Evolutionary conservation across 768 basidiomycete species (phyloP), one percentile per base, ranked within the genome.

Genomic region (Glaciozyma martinii): DNA sequence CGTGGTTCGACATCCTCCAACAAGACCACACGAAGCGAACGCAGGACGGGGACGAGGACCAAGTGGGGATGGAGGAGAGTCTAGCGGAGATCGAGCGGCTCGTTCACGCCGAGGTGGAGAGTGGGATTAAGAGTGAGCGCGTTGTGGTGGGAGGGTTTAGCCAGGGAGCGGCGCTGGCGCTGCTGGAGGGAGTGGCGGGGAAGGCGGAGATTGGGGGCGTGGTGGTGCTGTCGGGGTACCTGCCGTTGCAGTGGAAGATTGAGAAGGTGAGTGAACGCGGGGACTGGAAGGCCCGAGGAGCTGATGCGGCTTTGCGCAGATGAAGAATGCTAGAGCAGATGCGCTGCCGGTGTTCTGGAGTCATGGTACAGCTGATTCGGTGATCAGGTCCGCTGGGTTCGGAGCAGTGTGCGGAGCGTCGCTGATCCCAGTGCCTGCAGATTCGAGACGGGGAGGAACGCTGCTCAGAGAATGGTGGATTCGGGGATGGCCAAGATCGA

Each of bases 171-270:
- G 49, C 49, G 49, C 49, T 50, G 21, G 49, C 49, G n/a, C 12
- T 50, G 23, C n/a, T 50, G 5, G 13, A 25, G 23, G 49, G n/a
- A 1, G n/a, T 25, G n/a, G 27, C 9, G 49, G 19, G 21, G 46
- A 47, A 47, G n/a, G 49, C n/a, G 49, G 27, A 50, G 49, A 15
- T 50, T 25, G 49, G 49, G 13, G 49, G 49, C 10, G 49, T 50
- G 49, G 10, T 50, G 3, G 49, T 50, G n/a, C 49, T 50, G n/a
- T 50, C 49, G 49, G 49, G 49, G 1, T 50, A 50, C n/a, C 9
- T 50, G 49, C 49, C 49, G n/a, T 25, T 50, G n/a, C 49, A 50
- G 49, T 50, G 49, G 49, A 50, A 50, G 49, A 15, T 50, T 15
- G 13, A 25, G 49, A 50, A 50, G 49, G 49, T 50, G 25, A n/a